phyloP scores from a whole-genome alignment of 2,329 filamentous ascomycete genomes.

The Microdochium nivale region DNA sequence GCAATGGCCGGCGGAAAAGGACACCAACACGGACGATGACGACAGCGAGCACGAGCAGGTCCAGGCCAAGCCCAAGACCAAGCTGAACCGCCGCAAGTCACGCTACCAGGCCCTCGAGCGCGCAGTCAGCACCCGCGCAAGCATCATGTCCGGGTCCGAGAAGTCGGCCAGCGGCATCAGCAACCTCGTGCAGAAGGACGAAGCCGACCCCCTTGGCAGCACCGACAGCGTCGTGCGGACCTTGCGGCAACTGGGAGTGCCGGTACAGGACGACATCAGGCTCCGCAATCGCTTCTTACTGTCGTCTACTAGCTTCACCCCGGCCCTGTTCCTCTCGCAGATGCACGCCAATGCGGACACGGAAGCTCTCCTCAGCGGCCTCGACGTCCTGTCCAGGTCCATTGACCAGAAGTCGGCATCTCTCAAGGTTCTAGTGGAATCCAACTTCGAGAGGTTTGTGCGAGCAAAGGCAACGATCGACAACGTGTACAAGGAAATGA shows the following conservation, averaged over 20 bases:
- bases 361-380: constrained; percentile 66
- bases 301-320: constrained; percentile 92
- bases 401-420: constrained; percentile 98
- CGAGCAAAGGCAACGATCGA: constrained; percentile 96
- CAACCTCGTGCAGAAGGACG: constrained; percentile 80
- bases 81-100: constrained; percentile 57
- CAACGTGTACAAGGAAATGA: constrained; percentile 99
- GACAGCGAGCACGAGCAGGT: constrained; percentile 48
- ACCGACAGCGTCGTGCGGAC: constrained; percentile 79
- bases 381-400: constrained; percentile 79
- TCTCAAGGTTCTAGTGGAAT: constrained; percentile 90
- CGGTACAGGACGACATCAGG: constrained; percentile 74
- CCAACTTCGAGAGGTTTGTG: constrained; percentile 97
- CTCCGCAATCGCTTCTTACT: constrained; percentile 87
- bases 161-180: constrained; percentile 57
- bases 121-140: constrained; percentile 60
- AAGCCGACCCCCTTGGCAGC: constrained; percentile 84
- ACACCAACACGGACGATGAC: constrained; percentile 56
- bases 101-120: constrained; percentile 79
- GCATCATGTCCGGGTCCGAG: constrained; percentile 58
- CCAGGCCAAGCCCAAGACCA: constrained; percentile 38
- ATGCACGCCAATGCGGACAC: constrained; percentile 84
- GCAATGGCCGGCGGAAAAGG: constrained; percentile 80
- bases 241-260: constrained; percentile 66
- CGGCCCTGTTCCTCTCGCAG: constrained; percentile 83